phyloP scores from a whole-genome alignment of 306 rosid genomes.

The Lithocarpus polystachyus region DNA sequence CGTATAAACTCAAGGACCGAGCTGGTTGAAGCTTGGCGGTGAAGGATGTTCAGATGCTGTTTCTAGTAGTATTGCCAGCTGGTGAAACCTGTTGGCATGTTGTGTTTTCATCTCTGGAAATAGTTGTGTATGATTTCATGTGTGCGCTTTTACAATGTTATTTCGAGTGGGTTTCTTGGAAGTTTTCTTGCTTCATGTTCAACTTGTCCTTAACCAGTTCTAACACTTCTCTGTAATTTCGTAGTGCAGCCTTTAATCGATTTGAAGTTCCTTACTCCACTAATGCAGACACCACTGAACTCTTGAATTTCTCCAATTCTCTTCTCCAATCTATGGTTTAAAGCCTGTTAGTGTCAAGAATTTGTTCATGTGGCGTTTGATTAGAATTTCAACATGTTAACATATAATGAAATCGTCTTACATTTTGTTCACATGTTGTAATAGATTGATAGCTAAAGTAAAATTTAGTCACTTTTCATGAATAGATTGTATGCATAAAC shows the following conservation, averaged over 20 bases:
- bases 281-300: background rate
- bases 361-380: background rate
- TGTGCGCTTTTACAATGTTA: slow-evolving; percentile 41
- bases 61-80: background rate
- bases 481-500: too few species aligned
- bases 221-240: slow-evolving; percentile 25
- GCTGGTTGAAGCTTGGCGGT: slow-evolving; percentile 92
- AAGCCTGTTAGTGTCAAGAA: background rate
- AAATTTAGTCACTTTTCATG: too few species aligned
- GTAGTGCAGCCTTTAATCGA: slow-evolving; percentile 18
- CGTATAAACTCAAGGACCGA: slow-evolving; percentile 76
- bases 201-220: slow-evolving; percentile 34
- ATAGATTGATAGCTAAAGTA: too few species aligned
- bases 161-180: slow-evolving; percentile 25
- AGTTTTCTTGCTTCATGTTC: slow-evolving; percentile 8
- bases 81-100: background rate
- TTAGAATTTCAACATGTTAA: too few species aligned
- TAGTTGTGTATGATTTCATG: slow-evolving; percentile 23
- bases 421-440: too few species aligned
- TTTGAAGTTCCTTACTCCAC: background rate
- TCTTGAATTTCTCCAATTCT: background rate
- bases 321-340: background rate
- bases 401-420: too few species aligned
- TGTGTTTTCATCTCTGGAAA: slow-evolving; percentile 28
- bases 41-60: slow-evolving; percentile 24